Percentiles rank a stretch among this genome's conserved stretches.
Conservation (phyloP, 106 monocot species). For the Allium fistulosum region DNA sequence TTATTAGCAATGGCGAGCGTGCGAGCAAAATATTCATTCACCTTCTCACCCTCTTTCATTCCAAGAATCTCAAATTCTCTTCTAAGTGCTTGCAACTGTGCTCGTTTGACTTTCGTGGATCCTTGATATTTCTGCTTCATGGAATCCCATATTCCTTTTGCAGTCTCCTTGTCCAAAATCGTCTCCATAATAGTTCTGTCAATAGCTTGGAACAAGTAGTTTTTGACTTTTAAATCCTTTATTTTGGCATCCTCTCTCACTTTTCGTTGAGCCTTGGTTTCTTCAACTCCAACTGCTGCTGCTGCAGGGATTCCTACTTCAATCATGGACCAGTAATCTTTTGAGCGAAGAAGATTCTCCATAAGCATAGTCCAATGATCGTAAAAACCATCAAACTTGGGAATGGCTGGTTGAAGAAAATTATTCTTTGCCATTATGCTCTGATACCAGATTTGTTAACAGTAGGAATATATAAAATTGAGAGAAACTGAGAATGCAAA, state of each 20-base stretch:
- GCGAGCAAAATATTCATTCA: background rate
- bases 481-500: too few relatives aligned
- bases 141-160: constrained; percentile 2
- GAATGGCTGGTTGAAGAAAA: background rate
- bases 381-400: background rate
- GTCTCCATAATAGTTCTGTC: background rate
- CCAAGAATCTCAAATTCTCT: background rate
- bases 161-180: background rate
- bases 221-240: constrained; percentile 1
- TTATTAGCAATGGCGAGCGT: background rate
- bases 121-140: constrained; percentile 10
- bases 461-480: too few relatives aligned
- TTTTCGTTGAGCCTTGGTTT: background rate
- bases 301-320: background rate
- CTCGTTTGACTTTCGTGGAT: background rate
- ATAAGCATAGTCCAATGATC: background rate
- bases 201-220: background rate
- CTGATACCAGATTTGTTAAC: too few relatives aligned
- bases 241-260: background rate
- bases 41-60: background rate
- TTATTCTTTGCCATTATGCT: background rate
- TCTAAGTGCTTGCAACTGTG: constrained; percentile 1
- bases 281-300: background rate
- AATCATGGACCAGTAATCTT: background rate
- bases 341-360: background rate